Percentiles rank a stretch among this genome's conserved stretches.
These are phyloP conservation scores for Antarctomyces pellizariae DNA, from an alignment of 495 filamentous ascomycete genomes.

Conservation along the genomic window DNA sequence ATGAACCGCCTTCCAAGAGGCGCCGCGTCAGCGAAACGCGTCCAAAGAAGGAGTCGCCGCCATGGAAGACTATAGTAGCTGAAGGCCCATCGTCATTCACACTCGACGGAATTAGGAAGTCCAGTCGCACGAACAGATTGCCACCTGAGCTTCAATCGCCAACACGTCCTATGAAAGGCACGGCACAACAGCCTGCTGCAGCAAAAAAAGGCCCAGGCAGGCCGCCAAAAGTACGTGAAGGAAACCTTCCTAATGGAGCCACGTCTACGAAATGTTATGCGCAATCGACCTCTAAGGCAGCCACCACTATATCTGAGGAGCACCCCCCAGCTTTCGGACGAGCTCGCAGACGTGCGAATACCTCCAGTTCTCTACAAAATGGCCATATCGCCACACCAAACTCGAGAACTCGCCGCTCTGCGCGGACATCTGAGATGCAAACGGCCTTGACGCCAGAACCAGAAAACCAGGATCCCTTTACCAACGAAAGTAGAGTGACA, in stretches of 20 bases:
- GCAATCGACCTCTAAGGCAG: conserved; percentile 7
- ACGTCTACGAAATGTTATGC: conserved; percentile 8
- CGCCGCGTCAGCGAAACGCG: conserved; percentile 36
- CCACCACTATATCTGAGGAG: conserved; percentile 7
- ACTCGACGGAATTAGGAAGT: conserved; percentile 66
- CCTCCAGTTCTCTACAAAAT: too few relatives aligned
- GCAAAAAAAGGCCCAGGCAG: conserved; percentile 11
- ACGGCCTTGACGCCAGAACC: conserved; percentile 3
- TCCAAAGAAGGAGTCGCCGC: conserved; percentile 44
- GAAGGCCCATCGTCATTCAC: conserved; percentile 74
- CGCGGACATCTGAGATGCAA: neutral
- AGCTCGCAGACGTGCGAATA: conserved; percentile 4
- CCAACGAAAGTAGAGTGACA: conserved; percentile 4
- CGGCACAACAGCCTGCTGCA: conserved; percentile 5
- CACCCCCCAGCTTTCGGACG: conserved; percentile 4
- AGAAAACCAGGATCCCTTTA: neutral
- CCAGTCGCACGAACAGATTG: conserved; percentile 53
- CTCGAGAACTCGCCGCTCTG: conserved; percentile 5
- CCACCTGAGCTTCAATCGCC: conserved; percentile 45
- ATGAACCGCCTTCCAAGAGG: conserved; percentile 43
- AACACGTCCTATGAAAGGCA: conserved; percentile 24
- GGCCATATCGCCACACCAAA: too few relatives aligned
- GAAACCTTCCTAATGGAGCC: too few relatives aligned
- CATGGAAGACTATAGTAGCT: conserved; percentile 76
- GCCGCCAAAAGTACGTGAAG: too few relatives aligned